Conservation (phyloP, 345 rosid genomes). For the Brassica rapa region DNA sequence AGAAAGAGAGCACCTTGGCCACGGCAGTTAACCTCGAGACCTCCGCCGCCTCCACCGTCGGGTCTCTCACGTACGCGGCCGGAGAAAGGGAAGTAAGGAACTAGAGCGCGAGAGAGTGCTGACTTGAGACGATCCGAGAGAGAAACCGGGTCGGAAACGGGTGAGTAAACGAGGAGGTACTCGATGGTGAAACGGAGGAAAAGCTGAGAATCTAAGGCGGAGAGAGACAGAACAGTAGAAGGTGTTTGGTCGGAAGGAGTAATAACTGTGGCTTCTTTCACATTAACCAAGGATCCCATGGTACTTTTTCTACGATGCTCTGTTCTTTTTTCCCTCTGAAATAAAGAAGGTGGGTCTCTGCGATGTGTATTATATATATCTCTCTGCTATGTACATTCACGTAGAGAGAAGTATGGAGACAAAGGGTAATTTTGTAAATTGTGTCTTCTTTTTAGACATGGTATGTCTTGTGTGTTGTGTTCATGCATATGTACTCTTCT, state of each 20-base stretch:
- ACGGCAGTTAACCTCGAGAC: conserved; percentile 65
- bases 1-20: conserved; percentile 72
- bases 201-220: conserved; percentile 86
- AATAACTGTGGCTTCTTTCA: conserved; percentile 59
- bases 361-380: conserved; percentile 22
- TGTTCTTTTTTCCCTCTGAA: not conserved
- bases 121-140: conserved; percentile 52
- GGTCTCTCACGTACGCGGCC: conserved; percentile 66
- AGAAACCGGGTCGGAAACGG: conserved; percentile 41
- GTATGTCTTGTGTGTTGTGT: conserved; percentile 26
- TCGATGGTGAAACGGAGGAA: conserved; percentile 86
- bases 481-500: conserved; percentile 31
- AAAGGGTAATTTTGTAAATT: conserved; percentile 22
- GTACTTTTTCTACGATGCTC: conserved; percentile 18
- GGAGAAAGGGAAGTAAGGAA: conserved; percentile 74
- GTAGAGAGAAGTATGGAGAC: conserved; percentile 1
- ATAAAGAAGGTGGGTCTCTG: conserved; percentile 27
- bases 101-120: conserved; percentile 59
- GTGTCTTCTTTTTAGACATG: not conserved
- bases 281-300: conserved; percentile 52
- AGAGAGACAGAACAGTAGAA: conserved; percentile 56
- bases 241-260: conserved; percentile 77
- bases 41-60: conserved; percentile 18
- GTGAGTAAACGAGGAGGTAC: conserved; percentile 61
- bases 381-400: conserved; percentile 18